Evolutionary conservation across 1,139 yeast genomes (phyloP).

Genomic region (Scheffersomyces illinoinensis): DNA sequence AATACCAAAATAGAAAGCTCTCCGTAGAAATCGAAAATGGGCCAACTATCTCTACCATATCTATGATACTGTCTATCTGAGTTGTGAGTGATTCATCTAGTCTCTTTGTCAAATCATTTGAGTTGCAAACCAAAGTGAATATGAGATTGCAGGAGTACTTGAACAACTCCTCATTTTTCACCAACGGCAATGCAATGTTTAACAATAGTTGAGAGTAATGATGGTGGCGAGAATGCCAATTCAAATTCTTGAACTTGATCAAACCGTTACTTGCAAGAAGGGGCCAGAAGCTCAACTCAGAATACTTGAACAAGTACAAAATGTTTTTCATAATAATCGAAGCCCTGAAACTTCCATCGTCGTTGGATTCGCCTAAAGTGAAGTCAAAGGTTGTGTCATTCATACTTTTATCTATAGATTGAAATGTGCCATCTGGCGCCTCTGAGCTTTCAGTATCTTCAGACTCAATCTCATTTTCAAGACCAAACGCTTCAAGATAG

Average conservation of each 20-base stretch:
- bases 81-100: slow-evolving; percentile 41
- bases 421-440: not conserved
- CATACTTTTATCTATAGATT: not conserved
- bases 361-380: not conserved
- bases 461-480: not conserved
- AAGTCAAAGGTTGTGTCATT: slow-evolving; percentile 7
- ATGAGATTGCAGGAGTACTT: slow-evolving; percentile 23
- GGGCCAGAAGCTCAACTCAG: slow-evolving; percentile 33
- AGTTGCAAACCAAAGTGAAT: slow-evolving; percentile 13
- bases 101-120: slow-evolving; percentile 14
- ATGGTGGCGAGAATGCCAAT: slow-evolving; percentile 1
- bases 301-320: slow-evolving; percentile 24
- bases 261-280: slow-evolving; percentile 33
- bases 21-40: slow-evolving; percentile 49
- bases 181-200: slow-evolving; percentile 45
- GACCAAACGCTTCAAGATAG: slow-evolving; percentile 14
- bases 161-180: slow-evolving; percentile 32
- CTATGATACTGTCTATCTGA: slow-evolving; percentile 50
- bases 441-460: not conserved
- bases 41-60: slow-evolving; percentile 59
- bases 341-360: slow-evolving; percentile 6
- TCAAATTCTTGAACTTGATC: not conserved
- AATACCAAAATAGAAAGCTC: slow-evolving; percentile 56
- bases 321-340: slow-evolving; percentile 16
- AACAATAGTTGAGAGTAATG: slow-evolving; percentile 21